Evolutionary conservation across 306 rosid species (phyloP).

Genomic region (Cucurbita ficifolia): DNA sequence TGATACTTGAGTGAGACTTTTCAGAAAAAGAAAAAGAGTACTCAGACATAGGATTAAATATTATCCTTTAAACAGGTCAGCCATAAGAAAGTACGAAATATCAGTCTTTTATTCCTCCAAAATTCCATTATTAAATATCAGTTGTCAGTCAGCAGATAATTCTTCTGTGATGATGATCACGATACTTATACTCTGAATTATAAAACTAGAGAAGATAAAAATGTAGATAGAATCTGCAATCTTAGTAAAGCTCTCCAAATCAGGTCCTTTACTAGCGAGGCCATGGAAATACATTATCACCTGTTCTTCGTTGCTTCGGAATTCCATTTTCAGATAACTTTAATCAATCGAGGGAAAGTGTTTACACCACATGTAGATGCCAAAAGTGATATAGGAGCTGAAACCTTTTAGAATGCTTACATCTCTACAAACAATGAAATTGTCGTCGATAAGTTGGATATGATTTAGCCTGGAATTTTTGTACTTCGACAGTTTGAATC

Average conservation of each 20-base stretch:
- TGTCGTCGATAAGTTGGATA: slow-evolving; percentile 18
- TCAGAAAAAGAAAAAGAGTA: slow-evolving; percentile 23
- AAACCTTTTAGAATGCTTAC: slow-evolving; percentile 22
- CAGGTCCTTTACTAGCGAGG: not conserved
- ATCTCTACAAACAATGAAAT: slow-evolving; percentile 20
- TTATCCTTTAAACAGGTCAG: slow-evolving; percentile 15
- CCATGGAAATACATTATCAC: not conserved
- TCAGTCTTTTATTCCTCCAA: slow-evolving; percentile 13
- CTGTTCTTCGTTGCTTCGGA: slow-evolving; percentile 13
- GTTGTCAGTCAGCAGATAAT: slow-evolving; percentile 16
- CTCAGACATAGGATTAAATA: not conserved
- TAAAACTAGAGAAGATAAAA: not conserved
- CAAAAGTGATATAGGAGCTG: slow-evolving; percentile 19
- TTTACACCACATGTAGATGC: slow-evolving; percentile 14
- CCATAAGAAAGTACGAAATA: slow-evolving; percentile 16
- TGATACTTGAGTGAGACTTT: slow-evolving; percentile 4
- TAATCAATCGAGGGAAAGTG: slow-evolving; percentile 8
- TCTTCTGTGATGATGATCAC: slow-evolving; percentile 25
- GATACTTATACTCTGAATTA: not conserved
- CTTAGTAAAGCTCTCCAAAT: slow-evolving; percentile 10
- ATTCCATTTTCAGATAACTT: slow-evolving; percentile 8
- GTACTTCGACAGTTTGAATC: slow-evolving; percentile 18
- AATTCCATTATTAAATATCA: slow-evolving; percentile 16
- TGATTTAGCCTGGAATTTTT: slow-evolving; percentile 23
- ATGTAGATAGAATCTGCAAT: not conserved